phyloP scores from a whole-genome alignment of 345 rosid genomes.

The Lepidium sativum region DNA sequence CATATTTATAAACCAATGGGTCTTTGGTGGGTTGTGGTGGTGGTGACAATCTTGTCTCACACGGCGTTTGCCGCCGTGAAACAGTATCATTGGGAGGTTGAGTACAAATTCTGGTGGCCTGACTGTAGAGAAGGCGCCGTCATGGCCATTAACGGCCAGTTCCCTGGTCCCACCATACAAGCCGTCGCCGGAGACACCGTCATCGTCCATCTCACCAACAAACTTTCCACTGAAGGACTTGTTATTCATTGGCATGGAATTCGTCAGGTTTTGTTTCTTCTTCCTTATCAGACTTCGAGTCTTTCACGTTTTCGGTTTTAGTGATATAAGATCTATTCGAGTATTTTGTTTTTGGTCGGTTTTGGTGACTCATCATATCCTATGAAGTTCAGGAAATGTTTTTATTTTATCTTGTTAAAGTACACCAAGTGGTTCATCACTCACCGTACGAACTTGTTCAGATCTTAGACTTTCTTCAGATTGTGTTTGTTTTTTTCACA shows the following conservation, averaged over 20 bases:
- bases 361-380: no score
- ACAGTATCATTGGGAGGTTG: constrained; percentile 59
- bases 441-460: background rate
- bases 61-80: constrained; percentile 24
- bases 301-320: no score
- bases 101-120: constrained; percentile 53
- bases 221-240: constrained; percentile 66
- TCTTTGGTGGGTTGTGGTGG: constrained; percentile 14
- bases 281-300: background rate
- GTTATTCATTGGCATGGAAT: constrained; percentile 98
- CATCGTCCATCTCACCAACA: constrained; percentile 57
- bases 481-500: background rate
- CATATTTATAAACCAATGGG: constrained; percentile 9
- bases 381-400: no score
- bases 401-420: no score
- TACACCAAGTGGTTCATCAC: constrained; percentile 4
- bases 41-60: constrained; percentile 11
- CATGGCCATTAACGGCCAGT: constrained; percentile 73
- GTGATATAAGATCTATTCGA: no score
- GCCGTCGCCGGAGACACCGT: constrained; percentile 63
- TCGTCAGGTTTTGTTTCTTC: constrained; percentile 40
- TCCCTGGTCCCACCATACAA: constrained; percentile 75
- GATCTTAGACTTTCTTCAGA: background rate
- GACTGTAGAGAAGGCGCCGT: constrained; percentile 55
- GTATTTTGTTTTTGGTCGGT: no score